Base-by-base conservation (phyloP, 345 rosid genomes). In the Populus deltoides region DNA sequence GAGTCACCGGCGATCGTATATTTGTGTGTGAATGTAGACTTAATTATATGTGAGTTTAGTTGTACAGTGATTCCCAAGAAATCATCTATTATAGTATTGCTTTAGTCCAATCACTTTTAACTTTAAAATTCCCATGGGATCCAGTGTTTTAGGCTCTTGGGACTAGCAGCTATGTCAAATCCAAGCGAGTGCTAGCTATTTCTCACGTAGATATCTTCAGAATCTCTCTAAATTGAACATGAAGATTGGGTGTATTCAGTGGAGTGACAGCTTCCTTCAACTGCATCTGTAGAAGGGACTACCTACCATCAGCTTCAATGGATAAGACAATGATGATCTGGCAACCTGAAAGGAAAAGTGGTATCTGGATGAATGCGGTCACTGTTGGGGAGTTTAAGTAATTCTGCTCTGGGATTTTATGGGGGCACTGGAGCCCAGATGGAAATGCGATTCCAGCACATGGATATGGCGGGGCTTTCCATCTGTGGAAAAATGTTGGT, bases 241-340 rank as follows among this genome's bases (percentile, higher is more conserved):
- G 99, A 96, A 83, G 99, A 93, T 81, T 96, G 98, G 98, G 94
- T 91, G 24, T 96, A 96, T 84, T 96, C 99, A 6, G 99, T 96
- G 41, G 89, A 92, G 84, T 96, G 99, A 97, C 89, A 93, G 77
- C 97, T 97, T 45, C 98, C 99, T 74, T 75, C 77, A 17, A 33
- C 67, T 7, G 39, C 74, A 36, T 70, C 81, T 45, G 68, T 85
- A 12, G 86, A 79, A 68, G 89, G 75, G 43, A 68, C 7, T 71
- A 68, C 82, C 35, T 83, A 68, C 68, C 75, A 82, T 85, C 99
- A 96, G 81, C 98, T 39, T 92, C 99, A 59, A 96, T 93, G 99
- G 99, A 96, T 86, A 93, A 93, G 87, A 90, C 97, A 13, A 96
- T 96, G 99, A 96, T 96, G 98, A 92, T 96, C 72, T 96, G 99